Conservation (phyloP, 129 eudicot species). For the Kitagawia praeruptora region DNA sequence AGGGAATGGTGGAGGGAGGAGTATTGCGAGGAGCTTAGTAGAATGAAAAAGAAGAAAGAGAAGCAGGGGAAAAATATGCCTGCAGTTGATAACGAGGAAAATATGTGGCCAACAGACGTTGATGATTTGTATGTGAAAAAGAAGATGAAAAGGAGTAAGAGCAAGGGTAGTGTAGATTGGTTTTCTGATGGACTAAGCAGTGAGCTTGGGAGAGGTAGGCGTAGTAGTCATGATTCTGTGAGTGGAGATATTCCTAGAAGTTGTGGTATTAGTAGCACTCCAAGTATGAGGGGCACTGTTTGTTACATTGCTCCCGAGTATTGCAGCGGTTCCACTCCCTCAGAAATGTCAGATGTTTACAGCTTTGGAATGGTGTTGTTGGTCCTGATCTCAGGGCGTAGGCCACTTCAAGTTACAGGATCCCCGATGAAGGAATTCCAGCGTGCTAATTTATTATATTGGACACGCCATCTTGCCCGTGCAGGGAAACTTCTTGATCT, state of each 20-base stretch:
- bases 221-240: slow-evolving; percentile 55
- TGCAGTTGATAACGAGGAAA: slow-evolving; percentile 23
- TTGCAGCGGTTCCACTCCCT: slow-evolving; percentile 57
- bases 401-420: slow-evolving; percentile 84
- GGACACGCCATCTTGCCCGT: slow-evolving; percentile 94
- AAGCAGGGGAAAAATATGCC: slow-evolving; percentile 23
- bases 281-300: slow-evolving; percentile 89
- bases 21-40: slow-evolving; percentile 61
- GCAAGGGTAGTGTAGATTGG: slow-evolving; percentile 74
- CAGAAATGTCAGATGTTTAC: slow-evolving; percentile 88
- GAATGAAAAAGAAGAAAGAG: slow-evolving; percentile 56
- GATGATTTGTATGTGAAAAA: slow-evolving; percentile 35
- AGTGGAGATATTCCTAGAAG: slow-evolving; percentile 81
- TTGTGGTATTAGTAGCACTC: slow-evolving; percentile 74
- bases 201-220: slow-evolving; percentile 67
- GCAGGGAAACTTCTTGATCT: slow-evolving; percentile 89
- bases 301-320: slow-evolving; percentile 90
- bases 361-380: slow-evolving; percentile 67
- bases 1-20: slow-evolving; percentile 99
- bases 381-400: slow-evolving; percentile 78
- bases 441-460: slow-evolving; percentile 72
- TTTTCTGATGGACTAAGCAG: slow-evolving; percentile 85
- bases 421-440: slow-evolving; percentile 91
- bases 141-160: slow-evolving; percentile 55
- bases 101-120: slow-evolving; percentile 51